Base-by-base conservation (phyloP, 2,329 filamentous ascomycete genomes). In the Sclerotinia subarctica region DNA sequence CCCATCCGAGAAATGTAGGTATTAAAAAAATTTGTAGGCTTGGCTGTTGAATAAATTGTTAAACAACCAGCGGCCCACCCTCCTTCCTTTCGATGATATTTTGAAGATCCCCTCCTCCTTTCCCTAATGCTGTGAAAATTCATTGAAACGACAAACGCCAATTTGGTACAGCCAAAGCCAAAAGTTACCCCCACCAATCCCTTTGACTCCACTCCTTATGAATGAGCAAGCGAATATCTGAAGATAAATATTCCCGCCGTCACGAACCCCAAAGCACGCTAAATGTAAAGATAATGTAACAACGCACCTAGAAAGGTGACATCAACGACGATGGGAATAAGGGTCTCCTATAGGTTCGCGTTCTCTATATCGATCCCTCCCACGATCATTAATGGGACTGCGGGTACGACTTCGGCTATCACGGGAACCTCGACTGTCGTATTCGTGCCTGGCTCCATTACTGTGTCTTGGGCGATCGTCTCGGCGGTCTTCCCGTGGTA, bases 301-400 rank as follows among this genome's bases (percentile, higher is more conserved):
- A n/a, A 53, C n/a, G 29, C 13, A 44, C n/a, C 49, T 15, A 51
- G 21, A 13, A 17, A 51, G 8, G 29, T 21, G 15, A 26, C 13
- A 51, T 62, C 26, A 67, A 52, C 64, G 64, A 62, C 64, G 64
- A 46, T 66, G 64, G 10, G 32, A 24, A 47, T 64, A 64, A 56
- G 73, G 70, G 38, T 76, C 74, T 19, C 58, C 58, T 26, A 74
- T 46, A 8, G 73, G 70, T 26, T 76, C 75, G 29, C 75, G 67
- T 17, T 86, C 83, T 44, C 81, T 76, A 29, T 79, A 78, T 56
- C 82, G 76, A 24, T 83, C 82, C 44, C 77, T 71, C 15, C 78
- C 78, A 3, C 79, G 77, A 11, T 76, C 74, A 68, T 79, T 68
- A 35, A 75, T 70, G 32, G 80, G 82, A 46, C 81, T 83, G 44